A percentile compares a stretch with the other conserved stretches of the same genome.
Conservation (phyloP, 106 monocot species). For the Acanthochlamys bracteata region DNA sequence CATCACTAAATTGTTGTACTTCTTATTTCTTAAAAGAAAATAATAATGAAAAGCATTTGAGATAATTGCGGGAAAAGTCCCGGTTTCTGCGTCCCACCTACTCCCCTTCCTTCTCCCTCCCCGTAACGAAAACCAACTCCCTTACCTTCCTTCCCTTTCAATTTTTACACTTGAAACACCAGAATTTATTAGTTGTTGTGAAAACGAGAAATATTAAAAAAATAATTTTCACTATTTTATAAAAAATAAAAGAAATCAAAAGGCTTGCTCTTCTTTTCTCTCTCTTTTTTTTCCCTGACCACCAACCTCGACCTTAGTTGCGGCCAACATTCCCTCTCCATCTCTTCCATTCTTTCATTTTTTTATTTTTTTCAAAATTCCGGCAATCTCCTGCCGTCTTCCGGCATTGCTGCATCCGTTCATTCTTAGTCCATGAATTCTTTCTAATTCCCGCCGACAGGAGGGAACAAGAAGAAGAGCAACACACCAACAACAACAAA, state of each 20-base stretch:
- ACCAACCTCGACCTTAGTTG: neutral
- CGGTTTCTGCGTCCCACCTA: constrained; percentile 6
- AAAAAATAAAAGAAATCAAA: neutral
- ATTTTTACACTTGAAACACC: too few species aligned
- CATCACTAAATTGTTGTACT: too few species aligned
- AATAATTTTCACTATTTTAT: neutral
- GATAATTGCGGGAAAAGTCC: neutral
- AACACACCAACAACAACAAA: neutral
- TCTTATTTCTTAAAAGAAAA: too few species aligned
- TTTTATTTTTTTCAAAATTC: neutral
- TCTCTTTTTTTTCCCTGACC: neutral
- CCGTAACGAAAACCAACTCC: too few species aligned
- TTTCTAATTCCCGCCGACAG: too few species aligned
- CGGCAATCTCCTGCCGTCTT: too few species aligned
- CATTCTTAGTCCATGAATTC: too few species aligned
- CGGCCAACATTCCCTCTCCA: neutral
- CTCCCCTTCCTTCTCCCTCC: neutral
- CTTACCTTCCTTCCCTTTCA: too few species aligned
- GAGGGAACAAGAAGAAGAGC: neutral
- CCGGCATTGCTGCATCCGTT: too few species aligned
- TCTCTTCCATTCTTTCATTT: neutral
- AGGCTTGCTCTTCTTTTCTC: too few species aligned
- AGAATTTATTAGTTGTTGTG: neutral
- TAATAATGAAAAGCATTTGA: too few species aligned
- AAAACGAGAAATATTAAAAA: too few species aligned